Evolutionary conservation across 306 rosid species (phyloP).

Genomic region (Begonia masoniana): DNA sequence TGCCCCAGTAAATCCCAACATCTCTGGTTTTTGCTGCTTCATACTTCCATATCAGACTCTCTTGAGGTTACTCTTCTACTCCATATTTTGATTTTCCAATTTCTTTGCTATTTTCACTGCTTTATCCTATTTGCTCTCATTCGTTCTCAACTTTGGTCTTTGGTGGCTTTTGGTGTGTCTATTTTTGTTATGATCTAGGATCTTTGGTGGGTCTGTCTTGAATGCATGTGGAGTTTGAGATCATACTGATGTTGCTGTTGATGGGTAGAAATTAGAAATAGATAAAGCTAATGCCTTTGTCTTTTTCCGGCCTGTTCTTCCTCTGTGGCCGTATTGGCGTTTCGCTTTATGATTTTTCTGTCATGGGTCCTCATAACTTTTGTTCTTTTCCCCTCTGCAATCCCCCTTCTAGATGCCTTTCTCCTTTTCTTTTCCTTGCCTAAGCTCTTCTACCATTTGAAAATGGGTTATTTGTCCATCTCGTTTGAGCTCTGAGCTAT

Average conservation of each 20-base stretch:
- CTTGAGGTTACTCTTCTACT: constrained; percentile 23
- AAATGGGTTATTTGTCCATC: too few species aligned
- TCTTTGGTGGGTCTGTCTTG: constrained; percentile 21
- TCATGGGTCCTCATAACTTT: constrained; percentile 1
- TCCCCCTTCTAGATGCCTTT: constrained; percentile 1
- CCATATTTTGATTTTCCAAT: neutral
- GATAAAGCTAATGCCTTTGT: constrained; percentile 6
- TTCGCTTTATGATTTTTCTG: constrained; percentile 10
- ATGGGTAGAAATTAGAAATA: constrained; percentile 14
- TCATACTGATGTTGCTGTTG: constrained; percentile 20
- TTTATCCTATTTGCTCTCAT: neutral
- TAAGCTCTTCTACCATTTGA: too few species aligned
- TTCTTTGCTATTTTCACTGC: neutral
- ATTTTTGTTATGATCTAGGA: constrained; percentile 11
- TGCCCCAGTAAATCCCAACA: constrained; percentile 54
- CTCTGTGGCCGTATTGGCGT: constrained; percentile 9
- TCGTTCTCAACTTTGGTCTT: constrained; percentile 1
- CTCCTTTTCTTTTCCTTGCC: constrained; percentile 1
- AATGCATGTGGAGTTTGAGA: constrained; percentile 48
- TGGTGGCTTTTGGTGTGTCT: constrained; percentile 4
- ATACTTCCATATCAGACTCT: constrained; percentile 38
- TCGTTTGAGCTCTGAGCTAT: too few species aligned
- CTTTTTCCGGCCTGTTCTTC: constrained; percentile 1
- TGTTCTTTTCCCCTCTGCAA: constrained; percentile 1
- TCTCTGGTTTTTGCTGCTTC: constrained; percentile 33